Conservation (phyloP, 164 flowering plant species). For the Macadamia integrifolia region DNA sequence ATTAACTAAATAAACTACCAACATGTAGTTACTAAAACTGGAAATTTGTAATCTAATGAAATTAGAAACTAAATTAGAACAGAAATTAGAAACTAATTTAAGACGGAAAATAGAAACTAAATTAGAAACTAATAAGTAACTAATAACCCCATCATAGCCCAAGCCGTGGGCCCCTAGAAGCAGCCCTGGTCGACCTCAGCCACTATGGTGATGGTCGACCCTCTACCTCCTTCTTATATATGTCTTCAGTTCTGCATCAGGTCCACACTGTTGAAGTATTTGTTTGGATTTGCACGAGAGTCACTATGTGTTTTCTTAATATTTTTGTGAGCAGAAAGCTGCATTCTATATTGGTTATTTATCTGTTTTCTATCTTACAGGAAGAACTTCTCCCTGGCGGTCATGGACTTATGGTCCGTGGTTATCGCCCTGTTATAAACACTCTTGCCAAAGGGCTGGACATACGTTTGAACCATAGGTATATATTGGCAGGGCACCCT, state of each 20-base stretch:
- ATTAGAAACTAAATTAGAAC: too few species aligned
- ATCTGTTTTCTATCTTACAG: conserved; percentile 27
- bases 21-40: too few species aligned
- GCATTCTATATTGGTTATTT: neutral
- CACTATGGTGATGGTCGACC: too few species aligned
- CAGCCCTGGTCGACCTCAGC: too few species aligned
- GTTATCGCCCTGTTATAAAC: conserved; percentile 84
- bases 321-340: neutral
- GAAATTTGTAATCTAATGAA: too few species aligned
- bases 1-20: too few species aligned
- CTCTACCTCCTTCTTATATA: too few species aligned
- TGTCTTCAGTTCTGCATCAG: neutral
- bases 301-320: neutral
- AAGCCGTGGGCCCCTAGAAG: too few species aligned
- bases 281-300: neutral
- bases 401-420: conserved; percentile 97
- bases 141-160: too few species aligned
- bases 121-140: too few species aligned
- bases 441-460: conserved; percentile 92
- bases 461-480: conserved; percentile 80
- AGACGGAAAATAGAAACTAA: too few species aligned
- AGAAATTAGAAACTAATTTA: too few species aligned
- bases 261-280: neutral
- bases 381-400: conserved; percentile 96
- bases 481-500: neutral